phyloP scores from a whole-genome alignment of 2,329 filamentous ascomycete species.

The Dothiorella sarmentorum region DNA sequence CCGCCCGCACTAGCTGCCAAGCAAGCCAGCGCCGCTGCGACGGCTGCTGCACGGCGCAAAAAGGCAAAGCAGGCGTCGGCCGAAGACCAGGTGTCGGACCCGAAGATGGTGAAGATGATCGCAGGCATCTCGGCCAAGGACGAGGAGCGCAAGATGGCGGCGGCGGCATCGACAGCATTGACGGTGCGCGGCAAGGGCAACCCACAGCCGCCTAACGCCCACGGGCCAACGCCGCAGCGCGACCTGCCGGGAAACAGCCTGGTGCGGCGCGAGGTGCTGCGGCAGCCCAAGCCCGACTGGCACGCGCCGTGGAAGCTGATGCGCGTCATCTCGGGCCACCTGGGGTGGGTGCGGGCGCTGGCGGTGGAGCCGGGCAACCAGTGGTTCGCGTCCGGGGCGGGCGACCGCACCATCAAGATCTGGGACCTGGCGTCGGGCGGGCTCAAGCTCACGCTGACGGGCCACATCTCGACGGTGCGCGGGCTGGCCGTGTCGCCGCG shows the following conservation, averaged over 20 bases:
- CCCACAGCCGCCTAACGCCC: constrained; percentile 52
- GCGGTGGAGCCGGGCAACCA: constrained; percentile 94
- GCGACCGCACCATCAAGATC: constrained; percentile 96
- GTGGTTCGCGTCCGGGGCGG: constrained; percentile 95
- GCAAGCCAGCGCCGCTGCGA: constrained; percentile 60
- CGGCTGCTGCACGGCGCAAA: constrained; percentile 60
- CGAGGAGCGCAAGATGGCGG: constrained; percentile 39
- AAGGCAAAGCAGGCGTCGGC: constrained; percentile 52
- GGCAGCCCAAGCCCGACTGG: constrained; percentile 82
- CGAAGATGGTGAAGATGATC: constrained; percentile 64
- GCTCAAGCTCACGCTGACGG: constrained; percentile 82
- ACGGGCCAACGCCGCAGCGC: constrained; percentile 51
- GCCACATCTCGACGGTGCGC: constrained; percentile 89
- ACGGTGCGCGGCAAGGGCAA: constrained; percentile 49
- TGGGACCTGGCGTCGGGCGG: constrained; percentile 91
- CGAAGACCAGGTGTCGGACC: constrained; percentile 46
- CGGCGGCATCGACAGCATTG: constrained; percentile 54
- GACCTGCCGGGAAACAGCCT: constrained; percentile 55
- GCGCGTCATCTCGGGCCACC: constrained; percentile 92
- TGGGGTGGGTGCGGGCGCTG: constrained; percentile 88
- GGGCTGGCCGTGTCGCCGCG: constrained; percentile 88
- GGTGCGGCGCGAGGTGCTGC: constrained; percentile 61
- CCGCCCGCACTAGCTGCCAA: constrained; percentile 76
- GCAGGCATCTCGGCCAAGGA: constrained; percentile 56
- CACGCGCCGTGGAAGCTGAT: constrained; percentile 98